Conservation (phyloP, 2,329 filamentous ascomycete species). For the Erysiphe neolycopersici region DNA sequence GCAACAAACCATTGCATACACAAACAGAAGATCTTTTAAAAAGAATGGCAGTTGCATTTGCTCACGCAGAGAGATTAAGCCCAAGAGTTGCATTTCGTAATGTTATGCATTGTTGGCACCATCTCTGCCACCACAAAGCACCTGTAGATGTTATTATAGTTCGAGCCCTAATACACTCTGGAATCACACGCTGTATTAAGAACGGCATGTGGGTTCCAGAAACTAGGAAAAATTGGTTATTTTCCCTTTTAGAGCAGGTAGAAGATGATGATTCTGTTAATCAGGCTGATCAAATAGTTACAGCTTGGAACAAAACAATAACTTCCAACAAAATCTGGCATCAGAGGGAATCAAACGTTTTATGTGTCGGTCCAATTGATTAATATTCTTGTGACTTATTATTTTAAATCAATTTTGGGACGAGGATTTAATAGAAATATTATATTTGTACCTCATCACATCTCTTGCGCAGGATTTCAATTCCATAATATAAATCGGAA, state of each 20-base stretch:
- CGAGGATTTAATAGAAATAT: no score
- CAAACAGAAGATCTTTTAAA: not conserved
- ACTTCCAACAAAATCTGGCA: not conserved
- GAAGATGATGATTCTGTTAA: not conserved
- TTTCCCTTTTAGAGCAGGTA: not conserved
- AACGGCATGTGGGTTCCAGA: not conserved
- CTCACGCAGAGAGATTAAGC: not conserved
- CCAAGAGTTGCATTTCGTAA: slow-evolving; percentile 1
- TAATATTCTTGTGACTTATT: not conserved
- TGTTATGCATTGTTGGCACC: slow-evolving; percentile 1
- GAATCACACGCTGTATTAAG: not conserved
- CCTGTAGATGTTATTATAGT: not conserved
- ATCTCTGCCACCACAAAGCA: not conserved
- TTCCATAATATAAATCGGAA: slow-evolving; percentile 15
- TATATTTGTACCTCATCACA: slow-evolving; percentile 2
- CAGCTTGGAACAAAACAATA: not conserved
- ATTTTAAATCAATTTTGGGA: not conserved
- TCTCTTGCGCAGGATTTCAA: slow-evolving; percentile 13
- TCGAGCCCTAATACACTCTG: not conserved
- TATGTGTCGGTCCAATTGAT: slow-evolving; percentile 1
- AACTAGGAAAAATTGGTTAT: not conserved
- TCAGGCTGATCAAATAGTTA: not conserved
- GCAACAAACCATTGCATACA: not conserved
- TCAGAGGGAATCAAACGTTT: not conserved
- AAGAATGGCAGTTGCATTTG: slow-evolving; percentile 1